Base-by-base conservation (phyloP, 2,329 filamentous ascomycete species). In the Hypocrella siamensis region DNA sequence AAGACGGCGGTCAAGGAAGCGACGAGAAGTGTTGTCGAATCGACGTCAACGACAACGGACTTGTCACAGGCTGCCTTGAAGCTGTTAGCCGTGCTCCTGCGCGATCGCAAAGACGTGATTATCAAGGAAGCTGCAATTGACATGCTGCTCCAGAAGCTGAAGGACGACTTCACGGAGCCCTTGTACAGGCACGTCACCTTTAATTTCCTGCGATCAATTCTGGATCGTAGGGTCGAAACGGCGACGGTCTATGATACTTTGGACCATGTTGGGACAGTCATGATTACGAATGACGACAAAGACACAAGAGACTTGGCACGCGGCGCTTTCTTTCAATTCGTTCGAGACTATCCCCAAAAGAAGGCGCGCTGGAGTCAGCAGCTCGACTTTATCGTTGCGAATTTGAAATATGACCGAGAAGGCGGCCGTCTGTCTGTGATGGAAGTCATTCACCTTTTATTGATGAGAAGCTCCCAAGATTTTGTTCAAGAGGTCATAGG, bases 241-340 rank as follows among this genome's bases (percentile, higher is more conserved):
- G 78, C 86, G 0, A 70, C 79, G 26, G 76, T 98, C 19, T 98
- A 98, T 49, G 88, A 96, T 47, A 78, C 80, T 7, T 70, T 94
- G 40, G 90, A 98, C 50, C 77, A 85, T 45, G 78, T 93, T 19
- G 83, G 84, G 29, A 77, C 72, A 4, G 79, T 94, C 51, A 96
- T 96, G 86, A 80, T 98, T 35, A 93, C 81, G 28, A 96, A 96
- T 48, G 83, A 93, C 39, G 86, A 92, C 43, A 79, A 80, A 43
- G 76, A 80, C 40, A 88, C 88, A 3, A 73, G 90, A 32, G 84
- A 94, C 50, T 64, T 93, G 24, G 86, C 88, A 11, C 70, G 90
- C 35, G 84, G 84, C 15, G 79, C 84, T 11, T 98, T 92, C 54
- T 79, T 93, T 53, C 84, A 94, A 42, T 98, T 98, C 57, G 61